Conservation (phyloP, 441 rosid species). For the Populus hybrid region DNA sequence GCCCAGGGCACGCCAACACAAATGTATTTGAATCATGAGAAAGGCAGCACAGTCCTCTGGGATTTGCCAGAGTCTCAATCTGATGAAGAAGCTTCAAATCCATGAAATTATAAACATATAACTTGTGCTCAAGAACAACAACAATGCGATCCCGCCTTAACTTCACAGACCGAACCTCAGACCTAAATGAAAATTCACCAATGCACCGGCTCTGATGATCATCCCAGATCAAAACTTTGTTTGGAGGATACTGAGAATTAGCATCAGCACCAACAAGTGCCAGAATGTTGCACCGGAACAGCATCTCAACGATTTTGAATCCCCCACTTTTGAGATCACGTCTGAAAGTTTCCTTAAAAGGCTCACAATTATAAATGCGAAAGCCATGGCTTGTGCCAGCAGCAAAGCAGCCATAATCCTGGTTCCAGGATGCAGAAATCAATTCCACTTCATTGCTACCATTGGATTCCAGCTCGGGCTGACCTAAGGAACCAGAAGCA, state of each 20-base stretch:
- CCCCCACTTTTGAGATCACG: conserved; percentile 69
- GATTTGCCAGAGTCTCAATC: conserved; percentile 77
- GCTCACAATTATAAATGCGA: conserved; percentile 73
- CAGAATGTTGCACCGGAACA: conserved; percentile 80
- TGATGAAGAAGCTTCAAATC: conserved; percentile 89
- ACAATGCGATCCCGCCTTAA: conserved; percentile 77
- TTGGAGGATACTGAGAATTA: conserved; percentile 80
- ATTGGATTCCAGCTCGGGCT: conserved; percentile 32
- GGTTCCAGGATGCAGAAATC: conserved; percentile 82
- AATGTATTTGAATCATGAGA: conserved; percentile 78
- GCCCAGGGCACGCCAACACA: conserved; percentile 89
- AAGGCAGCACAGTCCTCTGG: conserved; percentile 85
- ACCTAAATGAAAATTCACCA: conserved; percentile 52
- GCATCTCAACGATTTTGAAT: conserved; percentile 89
- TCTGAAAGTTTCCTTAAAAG: conserved; percentile 81
- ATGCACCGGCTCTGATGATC: conserved; percentile 85
- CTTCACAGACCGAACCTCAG: conserved; percentile 60
- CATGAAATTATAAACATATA: conserved; percentile 69
- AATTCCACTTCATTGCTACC: conserved; percentile 50
- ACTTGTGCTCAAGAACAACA: conserved; percentile 86
- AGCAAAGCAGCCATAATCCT: conserved; percentile 82
- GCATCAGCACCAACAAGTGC: conserved; percentile 78
- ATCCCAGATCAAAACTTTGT: conserved; percentile 70
- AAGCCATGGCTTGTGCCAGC: conserved; percentile 79
- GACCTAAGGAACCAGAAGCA: conserved; percentile 32